phyloP scores from a whole-genome alignment of 345 rosid species.

The Populus nigra region DNA sequence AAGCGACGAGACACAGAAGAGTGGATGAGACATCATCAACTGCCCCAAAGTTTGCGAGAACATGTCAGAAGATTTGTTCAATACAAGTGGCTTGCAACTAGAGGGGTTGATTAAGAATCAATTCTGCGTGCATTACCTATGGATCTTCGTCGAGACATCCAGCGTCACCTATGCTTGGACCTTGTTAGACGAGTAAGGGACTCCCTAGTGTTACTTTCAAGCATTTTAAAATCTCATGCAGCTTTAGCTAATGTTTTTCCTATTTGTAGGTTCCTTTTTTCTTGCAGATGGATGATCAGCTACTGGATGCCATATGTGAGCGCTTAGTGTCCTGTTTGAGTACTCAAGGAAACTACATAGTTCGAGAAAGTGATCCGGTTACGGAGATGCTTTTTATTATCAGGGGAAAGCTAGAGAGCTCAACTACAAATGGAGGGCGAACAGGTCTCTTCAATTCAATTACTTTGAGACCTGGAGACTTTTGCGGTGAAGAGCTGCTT shows the following conservation, averaged over 20 bases:
- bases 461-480: conserved; percentile 78
- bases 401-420: conserved; percentile 89
- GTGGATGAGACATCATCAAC: conserved; percentile 60
- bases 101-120: conserved; percentile 53
- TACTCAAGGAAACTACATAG: conserved; percentile 76
- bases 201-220: background rate
- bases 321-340: conserved; percentile 75
- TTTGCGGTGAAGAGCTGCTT: conserved; percentile 90
- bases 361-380: conserved; percentile 91
- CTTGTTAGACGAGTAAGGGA: conserved; percentile 48
- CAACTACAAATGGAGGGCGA: conserved; percentile 88
- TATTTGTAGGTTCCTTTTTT: conserved; percentile 76
- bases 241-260: background rate
- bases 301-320: conserved; percentile 94
- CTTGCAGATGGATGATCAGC: conserved; percentile 95
- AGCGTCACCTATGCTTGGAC: conserved; percentile 55
- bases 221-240: background rate
- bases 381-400: conserved; percentile 87
- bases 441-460: conserved; percentile 92
- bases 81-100: conserved; percentile 55
- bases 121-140: conserved; percentile 42
- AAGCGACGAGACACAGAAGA: conserved; percentile 55
- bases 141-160: conserved; percentile 51
- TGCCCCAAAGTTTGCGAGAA: conserved; percentile 41
- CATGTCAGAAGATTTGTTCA: conserved; percentile 46